phyloP scores from a whole-genome alignment of 2,329 filamentous ascomycete genomes.

The Fonsecaea nubica region DNA sequence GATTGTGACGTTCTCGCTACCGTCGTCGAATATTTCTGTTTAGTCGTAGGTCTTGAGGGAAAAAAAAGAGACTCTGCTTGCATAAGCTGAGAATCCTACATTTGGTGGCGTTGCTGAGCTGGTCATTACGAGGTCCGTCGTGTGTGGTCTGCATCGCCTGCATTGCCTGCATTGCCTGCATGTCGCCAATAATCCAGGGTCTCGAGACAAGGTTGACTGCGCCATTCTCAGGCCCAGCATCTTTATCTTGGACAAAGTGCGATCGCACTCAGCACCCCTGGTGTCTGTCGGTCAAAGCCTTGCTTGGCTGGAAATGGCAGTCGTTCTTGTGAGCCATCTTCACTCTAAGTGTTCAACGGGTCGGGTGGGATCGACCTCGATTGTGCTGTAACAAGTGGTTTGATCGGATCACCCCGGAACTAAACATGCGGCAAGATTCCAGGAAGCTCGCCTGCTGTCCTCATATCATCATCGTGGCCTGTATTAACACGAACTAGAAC shows the following conservation, averaged over 20 bases:
- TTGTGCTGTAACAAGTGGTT: no score
- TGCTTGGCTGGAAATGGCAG: background rate
- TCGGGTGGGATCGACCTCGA: no score
- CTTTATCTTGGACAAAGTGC: no score
- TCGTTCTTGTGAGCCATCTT: background rate
- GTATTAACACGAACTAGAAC: background rate
- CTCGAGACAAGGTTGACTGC: background rate
- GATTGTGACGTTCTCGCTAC: background rate
- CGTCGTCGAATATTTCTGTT: conserved; percentile 2
- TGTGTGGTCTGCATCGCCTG: background rate
- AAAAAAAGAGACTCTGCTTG: background rate
- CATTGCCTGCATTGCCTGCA: background rate
- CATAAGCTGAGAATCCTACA: conserved; percentile 17
- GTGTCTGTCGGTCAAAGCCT: background rate
- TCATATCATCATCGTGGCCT: background rate
- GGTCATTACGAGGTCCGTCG: background rate
- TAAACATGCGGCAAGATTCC: background rate
- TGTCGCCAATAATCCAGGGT: background rate
- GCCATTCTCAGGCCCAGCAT: background rate
- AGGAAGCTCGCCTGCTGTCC: background rate
- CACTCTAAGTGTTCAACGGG: background rate
- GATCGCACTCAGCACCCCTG: no score
- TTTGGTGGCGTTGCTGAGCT: conserved; percentile 4
- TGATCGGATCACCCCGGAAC: no score
- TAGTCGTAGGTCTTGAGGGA: conserved; percentile 8